A percentile compares a stretch with the other conserved stretches of the same genome.
Evolutionary conservation across 805 yeast species (phyloP).

Genomic region (Clavispora carvajalis): DNA sequence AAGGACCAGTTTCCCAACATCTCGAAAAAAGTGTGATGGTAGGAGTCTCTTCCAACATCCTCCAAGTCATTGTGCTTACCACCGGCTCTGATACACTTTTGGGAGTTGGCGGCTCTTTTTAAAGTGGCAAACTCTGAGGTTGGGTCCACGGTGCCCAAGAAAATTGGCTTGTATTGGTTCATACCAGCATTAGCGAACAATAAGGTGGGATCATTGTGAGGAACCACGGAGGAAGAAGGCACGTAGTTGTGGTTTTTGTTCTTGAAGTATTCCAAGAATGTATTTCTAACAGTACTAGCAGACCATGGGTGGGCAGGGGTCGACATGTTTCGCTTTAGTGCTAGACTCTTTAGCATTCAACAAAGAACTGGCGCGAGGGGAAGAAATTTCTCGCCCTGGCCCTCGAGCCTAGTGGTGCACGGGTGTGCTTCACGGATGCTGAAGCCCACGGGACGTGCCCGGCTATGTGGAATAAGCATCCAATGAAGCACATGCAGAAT

Average conservation of each 20-base stretch:
- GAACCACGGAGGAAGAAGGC: constrained; percentile 91
- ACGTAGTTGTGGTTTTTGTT: constrained; percentile 70
- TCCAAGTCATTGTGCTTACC: constrained; percentile 98
- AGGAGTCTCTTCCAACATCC: constrained; percentile 96
- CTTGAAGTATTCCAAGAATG: constrained; percentile 80
- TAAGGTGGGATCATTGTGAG: constrained; percentile 96
- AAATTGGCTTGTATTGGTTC: constrained; percentile 98
- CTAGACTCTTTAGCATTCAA: constrained; percentile 15
- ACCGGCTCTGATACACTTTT: constrained; percentile 98
- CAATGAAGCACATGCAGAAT: too few species aligned
- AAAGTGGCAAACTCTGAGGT: constrained; percentile 77
- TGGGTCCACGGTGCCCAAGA: constrained; percentile 96
- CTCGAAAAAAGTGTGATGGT: constrained; percentile 97
- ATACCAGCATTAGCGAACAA: constrained; percentile 98
- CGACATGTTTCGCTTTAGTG: constrained; percentile 14
- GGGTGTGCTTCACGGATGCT: too few species aligned
- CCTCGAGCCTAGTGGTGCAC: background rate
- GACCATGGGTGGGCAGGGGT: constrained; percentile 27
- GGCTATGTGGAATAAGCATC: too few species aligned
- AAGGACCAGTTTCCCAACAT: constrained; percentile 99
- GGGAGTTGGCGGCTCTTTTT: constrained; percentile 91
- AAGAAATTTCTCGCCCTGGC: background rate
- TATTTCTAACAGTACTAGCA: constrained; percentile 62
- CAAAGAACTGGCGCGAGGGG: constrained; percentile 1
- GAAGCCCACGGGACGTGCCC: too few species aligned